These are phyloP conservation scores for Gonium pectorale DNA, from an alignment of 139 green algal genomes.

Conservation along the genomic window DNA sequence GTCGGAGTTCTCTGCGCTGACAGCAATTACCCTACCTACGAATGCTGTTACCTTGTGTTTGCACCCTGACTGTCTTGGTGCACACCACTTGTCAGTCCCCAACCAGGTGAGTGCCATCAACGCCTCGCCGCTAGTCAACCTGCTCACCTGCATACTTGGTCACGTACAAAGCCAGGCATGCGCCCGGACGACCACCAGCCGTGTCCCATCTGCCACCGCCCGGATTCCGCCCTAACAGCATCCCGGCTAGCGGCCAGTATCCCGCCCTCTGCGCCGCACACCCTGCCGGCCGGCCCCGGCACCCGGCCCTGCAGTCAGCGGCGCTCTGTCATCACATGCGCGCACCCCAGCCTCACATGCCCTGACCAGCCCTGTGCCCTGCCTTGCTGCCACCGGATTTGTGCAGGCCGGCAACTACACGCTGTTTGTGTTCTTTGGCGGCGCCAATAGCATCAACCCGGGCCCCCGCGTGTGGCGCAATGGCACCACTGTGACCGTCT, in stretches of 20 bases:
- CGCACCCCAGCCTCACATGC: not conserved
- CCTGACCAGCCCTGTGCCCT: not conserved
- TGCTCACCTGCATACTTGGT: not conserved
- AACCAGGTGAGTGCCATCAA: too few species aligned
- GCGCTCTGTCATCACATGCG: not conserved
- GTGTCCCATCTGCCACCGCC: too few species aligned
- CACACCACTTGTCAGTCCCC: too few species aligned
- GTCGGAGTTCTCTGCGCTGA: not conserved
- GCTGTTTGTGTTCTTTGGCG: conserved; percentile 6
- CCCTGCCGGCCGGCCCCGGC: not conserved
- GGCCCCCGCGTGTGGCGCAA: not conserved
- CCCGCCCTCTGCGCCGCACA: too few species aligned
- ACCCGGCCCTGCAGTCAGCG: not conserved
- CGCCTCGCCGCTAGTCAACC: not conserved
- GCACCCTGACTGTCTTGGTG: too few species aligned
- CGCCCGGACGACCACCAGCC: too few species aligned
- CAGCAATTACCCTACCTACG: not conserved
- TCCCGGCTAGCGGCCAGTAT: not conserved
- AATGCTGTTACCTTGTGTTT: not conserved
- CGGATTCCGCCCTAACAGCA: too few species aligned
- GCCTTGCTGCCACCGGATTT: not conserved
- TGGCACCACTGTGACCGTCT: not conserved
- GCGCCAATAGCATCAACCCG: not conserved
- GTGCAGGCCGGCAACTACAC: conserved; percentile 27
- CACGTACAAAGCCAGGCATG: too few species aligned